phyloP scores from a whole-genome alignment of 1,284 basidiomycete species.

The Marasmius fiardii region DNA sequence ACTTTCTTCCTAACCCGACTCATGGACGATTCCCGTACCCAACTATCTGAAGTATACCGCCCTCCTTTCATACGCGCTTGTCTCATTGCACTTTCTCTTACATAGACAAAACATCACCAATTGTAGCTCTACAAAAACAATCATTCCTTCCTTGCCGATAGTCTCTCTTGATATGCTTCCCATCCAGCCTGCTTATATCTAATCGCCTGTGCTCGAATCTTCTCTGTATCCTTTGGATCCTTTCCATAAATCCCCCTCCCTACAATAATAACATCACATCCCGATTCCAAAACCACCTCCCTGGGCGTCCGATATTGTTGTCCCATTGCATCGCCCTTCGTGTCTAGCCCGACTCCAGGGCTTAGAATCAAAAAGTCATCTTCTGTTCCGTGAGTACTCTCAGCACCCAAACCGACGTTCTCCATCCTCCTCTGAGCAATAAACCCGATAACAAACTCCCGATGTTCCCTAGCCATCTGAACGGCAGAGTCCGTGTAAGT shows the following conservation, averaged over 20 bases:
- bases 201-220: slow-evolving; percentile 70
- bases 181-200: slow-evolving; percentile 87
- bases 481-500: slow-evolving; percentile 86
- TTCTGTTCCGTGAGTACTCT: slow-evolving; percentile 20
- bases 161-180: slow-evolving; percentile 78
- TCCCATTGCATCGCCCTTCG: slow-evolving; percentile 85
- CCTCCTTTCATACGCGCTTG: too few relatives aligned
- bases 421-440: slow-evolving; percentile 89
- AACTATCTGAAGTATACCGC: too few relatives aligned
- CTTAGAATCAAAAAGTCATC: slow-evolving; percentile 92
- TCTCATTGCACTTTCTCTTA: too few relatives aligned
- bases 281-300: slow-evolving; percentile 79
- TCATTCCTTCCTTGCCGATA: slow-evolving; percentile 10
- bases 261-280: slow-evolving; percentile 98
- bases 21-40: too few relatives aligned
- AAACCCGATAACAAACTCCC: slow-evolving; percentile 93
- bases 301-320: slow-evolving; percentile 95
- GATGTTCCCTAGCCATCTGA: slow-evolving; percentile 77
- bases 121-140: neutral
- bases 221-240: slow-evolving; percentile 46
- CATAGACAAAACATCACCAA: neutral
- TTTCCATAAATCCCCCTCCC: slow-evolving; percentile 93
- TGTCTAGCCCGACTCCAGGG: slow-evolving; percentile 89
- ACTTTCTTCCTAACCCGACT: too few relatives aligned
- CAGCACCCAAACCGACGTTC: slow-evolving; percentile 43